A percentile compares a stretch with the other conserved stretches of the same genome.
Conservation (phyloP, 208 protist species). For the Herpetomonas samuelpessoai region DNA sequence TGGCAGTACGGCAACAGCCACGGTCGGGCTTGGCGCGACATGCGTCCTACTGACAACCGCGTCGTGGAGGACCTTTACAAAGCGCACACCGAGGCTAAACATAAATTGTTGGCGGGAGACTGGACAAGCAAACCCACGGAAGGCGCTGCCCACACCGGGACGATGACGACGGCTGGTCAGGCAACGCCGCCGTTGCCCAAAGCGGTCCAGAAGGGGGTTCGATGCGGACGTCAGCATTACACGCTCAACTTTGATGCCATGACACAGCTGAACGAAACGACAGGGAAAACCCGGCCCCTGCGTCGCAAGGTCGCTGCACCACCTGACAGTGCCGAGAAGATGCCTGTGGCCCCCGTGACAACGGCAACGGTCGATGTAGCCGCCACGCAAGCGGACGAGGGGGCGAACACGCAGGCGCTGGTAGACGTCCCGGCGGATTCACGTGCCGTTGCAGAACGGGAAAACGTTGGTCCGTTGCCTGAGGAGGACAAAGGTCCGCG, state of each 20-base stretch:
- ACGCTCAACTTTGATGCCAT: constrained; percentile 15
- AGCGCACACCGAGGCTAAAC: background rate
- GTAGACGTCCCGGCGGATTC: background rate
- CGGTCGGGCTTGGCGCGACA: background rate
- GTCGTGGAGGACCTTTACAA: constrained; percentile 11
- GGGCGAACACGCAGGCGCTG: constrained; percentile 5
- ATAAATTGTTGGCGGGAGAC: no score
- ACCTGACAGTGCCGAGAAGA: constrained; percentile 5
- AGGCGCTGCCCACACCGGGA: background rate
- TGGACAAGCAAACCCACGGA: background rate
- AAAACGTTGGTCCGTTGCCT: background rate
- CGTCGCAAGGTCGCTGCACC: constrained; percentile 2
- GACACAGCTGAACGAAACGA: constrained; percentile 22
- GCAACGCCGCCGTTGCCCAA: no score
- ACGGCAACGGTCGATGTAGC: constrained; percentile 17
- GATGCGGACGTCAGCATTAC: constrained; percentile 12
- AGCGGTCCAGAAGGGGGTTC: background rate
- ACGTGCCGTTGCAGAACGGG: no score
- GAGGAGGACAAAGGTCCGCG: background rate
- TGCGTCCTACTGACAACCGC: background rate
- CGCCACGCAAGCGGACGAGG: constrained; percentile 19
- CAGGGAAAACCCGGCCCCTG: constrained; percentile 6
- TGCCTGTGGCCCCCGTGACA: background rate
- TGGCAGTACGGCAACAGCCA: background rate
- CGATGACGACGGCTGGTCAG: background rate